These are phyloP conservation scores for Quercus cerris DNA, from an alignment of 306 rosid species.

Conservation along the genomic window DNA sequence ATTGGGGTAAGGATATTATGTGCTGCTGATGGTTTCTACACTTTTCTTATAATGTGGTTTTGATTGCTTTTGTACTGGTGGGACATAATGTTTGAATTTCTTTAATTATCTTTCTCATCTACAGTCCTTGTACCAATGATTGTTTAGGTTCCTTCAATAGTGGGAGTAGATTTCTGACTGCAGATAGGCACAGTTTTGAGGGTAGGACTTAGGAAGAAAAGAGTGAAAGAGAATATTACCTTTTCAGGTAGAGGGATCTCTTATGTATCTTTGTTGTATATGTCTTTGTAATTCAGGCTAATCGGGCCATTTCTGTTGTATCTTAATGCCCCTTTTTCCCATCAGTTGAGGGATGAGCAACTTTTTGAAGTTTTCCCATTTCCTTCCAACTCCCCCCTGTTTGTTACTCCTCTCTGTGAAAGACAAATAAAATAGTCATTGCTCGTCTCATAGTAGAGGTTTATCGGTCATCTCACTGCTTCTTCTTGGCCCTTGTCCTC, in stretches of 20 bases:
- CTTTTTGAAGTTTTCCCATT: constrained; percentile 5
- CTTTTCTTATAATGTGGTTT: constrained; percentile 56
- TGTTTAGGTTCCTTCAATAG: constrained; percentile 38
- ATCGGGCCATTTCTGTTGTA: constrained; percentile 49
- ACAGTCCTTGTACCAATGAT: constrained; percentile 38
- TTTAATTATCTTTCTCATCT: constrained; percentile 33
- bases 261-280: constrained; percentile 34
- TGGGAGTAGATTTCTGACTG: constrained; percentile 36
- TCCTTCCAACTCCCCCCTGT: neutral
- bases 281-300: constrained; percentile 48
- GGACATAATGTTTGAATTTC: constrained; percentile 33
- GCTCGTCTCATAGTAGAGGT: neutral
- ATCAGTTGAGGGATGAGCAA: constrained; percentile 26
- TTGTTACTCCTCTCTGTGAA: constrained; percentile 1
- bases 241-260: constrained; percentile 31
- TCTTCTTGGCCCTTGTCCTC: neutral
- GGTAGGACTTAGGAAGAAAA: constrained; percentile 21
- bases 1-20: constrained; percentile 47
- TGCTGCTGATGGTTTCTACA: constrained; percentile 46
- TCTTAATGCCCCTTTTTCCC: constrained; percentile 24
- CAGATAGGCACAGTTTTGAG: constrained; percentile 33
- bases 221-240: constrained; percentile 14
- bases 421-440: constrained; percentile 16
- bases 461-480: neutral
- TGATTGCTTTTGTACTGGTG: constrained; percentile 42